A percentile compares a stretch with the other conserved stretches of the same genome.
Evolutionary conservation across 495 filamentous ascomycete species (phyloP).

Genomic region (Aspergillus sclerotiicarbonarius): DNA sequence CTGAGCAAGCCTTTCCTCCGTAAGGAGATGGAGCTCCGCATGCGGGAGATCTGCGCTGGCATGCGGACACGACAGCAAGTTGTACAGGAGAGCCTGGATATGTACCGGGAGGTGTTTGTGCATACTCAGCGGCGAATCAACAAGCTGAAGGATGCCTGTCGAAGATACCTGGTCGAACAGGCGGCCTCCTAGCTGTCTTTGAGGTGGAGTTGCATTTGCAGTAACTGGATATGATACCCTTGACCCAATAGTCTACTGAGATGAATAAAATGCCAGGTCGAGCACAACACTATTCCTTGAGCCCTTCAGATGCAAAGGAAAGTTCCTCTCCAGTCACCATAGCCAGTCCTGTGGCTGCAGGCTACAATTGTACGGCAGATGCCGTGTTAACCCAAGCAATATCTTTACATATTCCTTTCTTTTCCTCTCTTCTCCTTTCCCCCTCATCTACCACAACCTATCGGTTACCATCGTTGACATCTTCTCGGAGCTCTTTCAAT

Average conservation of each 20-base stretch:
- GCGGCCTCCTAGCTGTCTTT: constrained; percentile 15
- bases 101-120: constrained; percentile 82
- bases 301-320: no score
- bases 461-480: no score
- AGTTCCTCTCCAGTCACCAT: no score
- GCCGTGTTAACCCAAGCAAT: no score
- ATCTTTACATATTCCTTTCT: no score
- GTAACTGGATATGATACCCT: constrained; percentile 5
- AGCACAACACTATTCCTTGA: no score
- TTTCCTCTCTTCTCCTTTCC: no score
- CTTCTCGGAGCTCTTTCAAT: neutral
- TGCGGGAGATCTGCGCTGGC: constrained; percentile 96
- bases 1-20: constrained; percentile 95
- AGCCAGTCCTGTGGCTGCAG: no score
- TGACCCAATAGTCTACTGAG: neutral
- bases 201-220: neutral
- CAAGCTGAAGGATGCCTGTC: constrained; percentile 63
- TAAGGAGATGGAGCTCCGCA: constrained; percentile 94
- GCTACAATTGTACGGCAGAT: no score
- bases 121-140: constrained; percentile 70
- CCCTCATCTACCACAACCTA: no score
- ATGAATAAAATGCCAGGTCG: neutral
- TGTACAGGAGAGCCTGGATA: constrained; percentile 73
- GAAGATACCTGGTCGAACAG: constrained; percentile 47
- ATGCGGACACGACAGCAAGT: constrained; percentile 67